Evolutionary conservation across 78 protist genomes (phyloP).

Genomic region (Dictyostelium discoideum): dicty_2.7 NC_007088.5:8332501-8333000

Average conservation of each 20-base stretch:
- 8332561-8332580: slow-evolving; percentile 39
- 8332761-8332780: slow-evolving; percentile 7
- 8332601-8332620: slow-evolving; percentile 6
- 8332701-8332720: slow-evolving; percentile 72
- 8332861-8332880: slow-evolving; percentile 28
- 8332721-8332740: slow-evolving; percentile 13
- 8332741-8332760: slow-evolving; percentile 50
- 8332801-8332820: neutral
- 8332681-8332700: slow-evolving; percentile 44
- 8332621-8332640: slow-evolving; percentile 37
- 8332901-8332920: slow-evolving; percentile 44
- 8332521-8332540: neutral
- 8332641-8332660: slow-evolving; percentile 69
- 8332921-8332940: slow-evolving; percentile 37
- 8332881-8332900: slow-evolving; percentile 36
- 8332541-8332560: neutral
- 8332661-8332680: slow-evolving; percentile 1
- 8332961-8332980: slow-evolving; percentile 70
- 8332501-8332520: slow-evolving; percentile 61
- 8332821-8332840: neutral
- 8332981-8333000: slow-evolving; percentile 73
- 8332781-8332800: neutral
- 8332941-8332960: slow-evolving; percentile 77
- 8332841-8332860: slow-evolving; percentile 30
- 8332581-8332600: slow-evolving; percentile 29